phyloP scores from a whole-genome alignment of 2,329 filamentous ascomycete genomes.

The Tricladium varicosporioides region DNA sequence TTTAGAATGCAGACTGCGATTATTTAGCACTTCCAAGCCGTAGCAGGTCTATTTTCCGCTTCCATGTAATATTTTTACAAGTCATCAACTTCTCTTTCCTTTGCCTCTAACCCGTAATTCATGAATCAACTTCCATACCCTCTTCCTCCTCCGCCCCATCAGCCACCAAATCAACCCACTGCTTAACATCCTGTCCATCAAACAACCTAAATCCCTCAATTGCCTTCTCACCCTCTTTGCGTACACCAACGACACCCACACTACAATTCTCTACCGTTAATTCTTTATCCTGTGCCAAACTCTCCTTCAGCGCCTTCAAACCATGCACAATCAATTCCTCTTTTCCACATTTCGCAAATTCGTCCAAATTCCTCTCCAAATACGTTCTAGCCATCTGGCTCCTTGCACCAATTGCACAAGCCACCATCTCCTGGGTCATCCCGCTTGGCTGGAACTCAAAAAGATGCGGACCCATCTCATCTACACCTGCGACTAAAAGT shows the following conservation, averaged over 20 bases:
- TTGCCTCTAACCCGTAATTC: slow-evolving; percentile 6
- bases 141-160: slow-evolving; percentile 53
- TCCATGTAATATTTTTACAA: slow-evolving; percentile 20
- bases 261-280: slow-evolving; percentile 96
- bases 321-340: slow-evolving; percentile 92
- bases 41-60: slow-evolving; percentile 7
- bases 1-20: no score
- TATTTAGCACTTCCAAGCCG: no score
- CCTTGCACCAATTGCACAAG: slow-evolving; percentile 91
- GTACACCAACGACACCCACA: slow-evolving; percentile 75
- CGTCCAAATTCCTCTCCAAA: slow-evolving; percentile 85
- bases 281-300: slow-evolving; percentile 94
- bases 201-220: slow-evolving; percentile 85
- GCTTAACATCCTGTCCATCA: slow-evolving; percentile 82
- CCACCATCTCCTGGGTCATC: slow-evolving; percentile 95
- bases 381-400: slow-evolving; percentile 98
- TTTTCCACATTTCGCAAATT: slow-evolving; percentile 71
- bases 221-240: slow-evolving; percentile 47
- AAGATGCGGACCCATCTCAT: slow-evolving; percentile 89
- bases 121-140: slow-evolving; percentile 46
- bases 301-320: slow-evolving; percentile 89
- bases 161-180: slow-evolving; percentile 75
- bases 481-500: slow-evolving; percentile 86
- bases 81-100: neutral
- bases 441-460: slow-evolving; percentile 98